Conservation (phyloP, 768 basidiomycete genomes). For the Cytidiella melzeri region DNA sequence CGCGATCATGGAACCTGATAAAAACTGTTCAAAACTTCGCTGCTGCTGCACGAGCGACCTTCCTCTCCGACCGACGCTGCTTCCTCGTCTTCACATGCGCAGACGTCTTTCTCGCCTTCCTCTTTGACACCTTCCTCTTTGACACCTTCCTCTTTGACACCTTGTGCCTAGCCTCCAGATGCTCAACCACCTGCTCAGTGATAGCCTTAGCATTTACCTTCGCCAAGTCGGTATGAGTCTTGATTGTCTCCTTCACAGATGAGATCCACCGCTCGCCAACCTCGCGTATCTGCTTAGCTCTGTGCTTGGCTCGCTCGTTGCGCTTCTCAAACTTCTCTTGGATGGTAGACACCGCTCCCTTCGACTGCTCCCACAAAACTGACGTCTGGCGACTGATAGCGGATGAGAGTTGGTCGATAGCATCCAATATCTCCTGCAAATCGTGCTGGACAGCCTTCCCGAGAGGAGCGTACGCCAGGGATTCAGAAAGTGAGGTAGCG, state of each 20-base stretch:
- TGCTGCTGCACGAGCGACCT: neutral
- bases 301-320: conserved; percentile 22
- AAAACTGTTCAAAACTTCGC: neutral
- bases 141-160: neutral
- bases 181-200: conserved; percentile 13
- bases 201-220: conserved; percentile 23
- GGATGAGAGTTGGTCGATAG: conserved; percentile 20
- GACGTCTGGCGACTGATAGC: conserved; percentile 20
- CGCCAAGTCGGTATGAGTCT: conserved; percentile 19
- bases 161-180: neutral
- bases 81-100: conserved; percentile 2
- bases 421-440: conserved; percentile 22
- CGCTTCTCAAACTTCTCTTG: conserved; percentile 20
- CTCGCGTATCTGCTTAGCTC: conserved; percentile 24
- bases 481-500: conserved; percentile 21
- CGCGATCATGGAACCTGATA: neutral
- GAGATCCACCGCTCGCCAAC: conserved; percentile 23
- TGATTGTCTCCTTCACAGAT: conserved; percentile 20
- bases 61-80: neutral
- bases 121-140: conserved; percentile 3
- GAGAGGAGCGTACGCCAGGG: conserved; percentile 16
- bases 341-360: conserved; percentile 12
- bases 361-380: conserved; percentile 12
- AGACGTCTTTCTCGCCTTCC: neutral
- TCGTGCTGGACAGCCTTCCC: conserved; percentile 13